Base-by-base conservation (phyloP, 2,329 filamentous ascomycete genomes). In the Neonectria neomacrospora region DNA sequence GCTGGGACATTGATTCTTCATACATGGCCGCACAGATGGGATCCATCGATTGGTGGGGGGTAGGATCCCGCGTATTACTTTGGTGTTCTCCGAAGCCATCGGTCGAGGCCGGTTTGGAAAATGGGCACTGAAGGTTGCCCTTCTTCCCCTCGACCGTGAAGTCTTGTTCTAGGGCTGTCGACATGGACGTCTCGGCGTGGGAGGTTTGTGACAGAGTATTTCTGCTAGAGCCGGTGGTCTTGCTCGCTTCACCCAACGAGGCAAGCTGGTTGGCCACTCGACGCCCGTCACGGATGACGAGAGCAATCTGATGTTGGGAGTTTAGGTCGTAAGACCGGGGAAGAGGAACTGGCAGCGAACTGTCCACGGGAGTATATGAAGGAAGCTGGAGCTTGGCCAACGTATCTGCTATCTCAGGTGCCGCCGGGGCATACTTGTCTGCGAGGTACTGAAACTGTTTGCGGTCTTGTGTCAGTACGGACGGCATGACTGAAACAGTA, bases 71-170 rank as follows among this genome's bases (percentile, higher is more conserved):
- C 26, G 64, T 67, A 28, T 65, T 69, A 61, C 71, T 66, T 42
- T 74, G 67, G 69, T 72, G 71, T 69, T 65, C 61, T 56, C 71
- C 69, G 64, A 65, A 69, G 58, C 52, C 68, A 54, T 67, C 67
- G 71, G 71, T 76, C 70, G 72, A 78, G 66, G 70, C 77, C 69
- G 78, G 71, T 72, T 83, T 79, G 63, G 82, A 90, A 78, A 97
- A 97, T 0, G 94, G 94, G 79, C 94, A 97, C 69, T 88, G 87
- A 54, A 97, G 81, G 67, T 86, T 87, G 71, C 94, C 92, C 72
- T 91, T 92, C 73, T 89, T 93, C 64, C 94, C 94, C 75, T 90
- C 84, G 34, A 94, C 91, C 18, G 94, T 97, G 73, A 97, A 97
- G 79, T 97, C 94, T 80, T 91, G 91, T 80, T 97, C 94, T 74